Evolutionary conservation across 306 rosid species (phyloP).

Genomic region (Cucurbita argyrosperma): DNA sequence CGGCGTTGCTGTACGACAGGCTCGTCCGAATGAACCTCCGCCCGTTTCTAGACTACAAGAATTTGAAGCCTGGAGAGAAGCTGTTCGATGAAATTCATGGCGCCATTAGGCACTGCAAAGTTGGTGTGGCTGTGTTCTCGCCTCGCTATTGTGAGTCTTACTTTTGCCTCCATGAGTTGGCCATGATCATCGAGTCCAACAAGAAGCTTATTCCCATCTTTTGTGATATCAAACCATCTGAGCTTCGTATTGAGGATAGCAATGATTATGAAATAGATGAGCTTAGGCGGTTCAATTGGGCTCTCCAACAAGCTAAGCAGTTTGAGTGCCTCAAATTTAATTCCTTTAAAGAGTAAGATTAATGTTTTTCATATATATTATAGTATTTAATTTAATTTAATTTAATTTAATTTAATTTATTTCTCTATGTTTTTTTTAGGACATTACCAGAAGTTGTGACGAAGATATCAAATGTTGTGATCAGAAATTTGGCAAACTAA

Average conservation of each 20-base stretch:
- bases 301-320: constrained; percentile 53
- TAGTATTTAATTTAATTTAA: too few relatives aligned
- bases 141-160: constrained; percentile 69
- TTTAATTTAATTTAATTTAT: too few relatives aligned
- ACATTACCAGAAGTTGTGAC: too few relatives aligned
- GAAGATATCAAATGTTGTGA: too few relatives aligned
- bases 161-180: constrained; percentile 77
- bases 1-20: constrained; percentile 51
- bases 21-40: constrained; percentile 21
- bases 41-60: constrained; percentile 68
- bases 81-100: constrained; percentile 59
- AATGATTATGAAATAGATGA: constrained; percentile 26
- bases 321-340: constrained; percentile 51
- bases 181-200: constrained; percentile 40
- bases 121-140: constrained; percentile 64
- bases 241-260: constrained; percentile 21
- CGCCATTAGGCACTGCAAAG: constrained; percentile 41
- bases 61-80: constrained; percentile 84
- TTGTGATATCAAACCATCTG: constrained; percentile 69
- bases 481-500: too few relatives aligned
- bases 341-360: constrained; percentile 51
- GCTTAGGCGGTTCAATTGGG: constrained; percentile 27
- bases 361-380: too few relatives aligned
- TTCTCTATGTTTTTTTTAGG: too few relatives aligned
- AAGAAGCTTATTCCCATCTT: constrained; percentile 60